phyloP scores from a whole-genome alignment of 225 moss, liverwort and hornwort genomes.

The Pseudoscleropodium purum region DNA sequence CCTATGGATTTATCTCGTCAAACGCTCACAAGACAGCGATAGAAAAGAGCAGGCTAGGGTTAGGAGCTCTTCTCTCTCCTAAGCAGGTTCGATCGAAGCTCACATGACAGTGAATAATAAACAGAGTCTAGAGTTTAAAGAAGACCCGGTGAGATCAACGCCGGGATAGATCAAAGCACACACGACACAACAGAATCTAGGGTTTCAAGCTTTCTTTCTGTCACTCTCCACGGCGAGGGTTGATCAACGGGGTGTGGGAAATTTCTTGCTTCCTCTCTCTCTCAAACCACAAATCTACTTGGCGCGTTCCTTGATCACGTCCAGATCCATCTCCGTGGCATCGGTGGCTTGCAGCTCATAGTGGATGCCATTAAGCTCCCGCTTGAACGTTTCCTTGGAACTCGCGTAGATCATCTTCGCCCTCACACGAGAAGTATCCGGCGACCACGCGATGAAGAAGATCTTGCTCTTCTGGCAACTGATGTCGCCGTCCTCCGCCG shows the following conservation, averaged over 20 bases:
- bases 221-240: not conserved
- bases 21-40: slow-evolving; percentile 8
- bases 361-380: slow-evolving; percentile 83
- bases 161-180: slow-evolving; percentile 1
- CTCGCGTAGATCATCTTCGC: slow-evolving; percentile 97
- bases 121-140: not conserved
- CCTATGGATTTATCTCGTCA: not conserved
- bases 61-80: not conserved
- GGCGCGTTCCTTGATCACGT: slow-evolving; percentile 85
- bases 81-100: slow-evolving; percentile 4
- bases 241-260: not conserved
- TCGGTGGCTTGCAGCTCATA: slow-evolving; percentile 91
- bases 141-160: not conserved
- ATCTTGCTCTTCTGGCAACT: slow-evolving; percentile 99
- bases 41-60: slow-evolving; percentile 3
- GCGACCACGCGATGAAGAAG: slow-evolving; percentile 97
- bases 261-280: not conserved
- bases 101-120: slow-evolving; percentile 3
- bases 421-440: slow-evolving; percentile 51
- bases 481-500: slow-evolving; percentile 51
- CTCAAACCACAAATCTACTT: slow-evolving; percentile 25
- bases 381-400: slow-evolving; percentile 82
- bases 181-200: slow-evolving; percentile 11
- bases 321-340: slow-evolving; percentile 90
- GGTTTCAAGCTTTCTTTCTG: not conserved